These are phyloP conservation scores for Penicillium antarcticum DNA, from an alignment of 495 filamentous ascomycete species.

Conservation along the genomic window DNA sequence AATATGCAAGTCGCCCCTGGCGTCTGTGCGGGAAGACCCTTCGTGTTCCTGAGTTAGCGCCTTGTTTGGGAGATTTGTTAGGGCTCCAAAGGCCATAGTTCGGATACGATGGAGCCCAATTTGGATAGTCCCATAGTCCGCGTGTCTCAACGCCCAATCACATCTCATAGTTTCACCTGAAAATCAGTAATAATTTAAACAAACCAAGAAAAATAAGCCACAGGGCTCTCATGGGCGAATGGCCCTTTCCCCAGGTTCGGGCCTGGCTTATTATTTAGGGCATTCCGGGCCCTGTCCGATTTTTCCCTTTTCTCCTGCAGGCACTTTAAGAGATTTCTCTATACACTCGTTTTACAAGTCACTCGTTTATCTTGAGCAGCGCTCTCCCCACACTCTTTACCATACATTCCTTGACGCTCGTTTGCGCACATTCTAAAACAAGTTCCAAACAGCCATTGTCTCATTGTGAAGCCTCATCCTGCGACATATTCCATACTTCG, in stretches of 20 bases:
- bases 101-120: slow-evolving; percentile 16
- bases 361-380: slow-evolving; percentile 28
- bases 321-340: slow-evolving; percentile 13
- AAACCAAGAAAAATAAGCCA: slow-evolving; percentile 5
- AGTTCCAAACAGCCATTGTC: slow-evolving; percentile 2
- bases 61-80: not conserved
- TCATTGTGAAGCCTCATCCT: not conserved
- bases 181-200: slow-evolving; percentile 4
- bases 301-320: slow-evolving; percentile 14
- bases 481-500: not conserved
- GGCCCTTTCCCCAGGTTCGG: slow-evolving; percentile 14
- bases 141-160: slow-evolving; percentile 10
- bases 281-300: slow-evolving; percentile 22
- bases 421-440: slow-evolving; percentile 16
- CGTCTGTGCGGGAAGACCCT: slow-evolving; percentile 13
- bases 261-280: slow-evolving; percentile 19
- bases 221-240: slow-evolving; percentile 9
- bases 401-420: slow-evolving; percentile 18
- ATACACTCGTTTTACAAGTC: slow-evolving; percentile 22
- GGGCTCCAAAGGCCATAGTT: slow-evolving; percentile 14
- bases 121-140: slow-evolving; percentile 19
- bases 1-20: not conserved
- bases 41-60: not conserved
- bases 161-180: not conserved
- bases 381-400: slow-evolving; percentile 28